Conservation (phyloP, 306 rosid species). For the Fagus sylvatica region DNA sequence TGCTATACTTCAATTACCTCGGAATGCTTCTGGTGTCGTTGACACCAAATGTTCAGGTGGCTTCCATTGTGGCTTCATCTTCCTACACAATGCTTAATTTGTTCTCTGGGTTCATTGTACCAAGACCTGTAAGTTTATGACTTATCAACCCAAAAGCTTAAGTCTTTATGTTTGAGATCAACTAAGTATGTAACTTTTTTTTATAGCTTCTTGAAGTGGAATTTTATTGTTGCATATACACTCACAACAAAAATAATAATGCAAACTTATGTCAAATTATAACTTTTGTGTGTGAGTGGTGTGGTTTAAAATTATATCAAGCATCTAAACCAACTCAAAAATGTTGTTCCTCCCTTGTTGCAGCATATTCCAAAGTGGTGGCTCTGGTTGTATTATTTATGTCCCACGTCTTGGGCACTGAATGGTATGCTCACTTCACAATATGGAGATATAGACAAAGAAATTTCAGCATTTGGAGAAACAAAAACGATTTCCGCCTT, state of each 20-base stretch:
- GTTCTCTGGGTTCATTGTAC: conserved; percentile 60
- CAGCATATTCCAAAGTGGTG: conserved; percentile 79
- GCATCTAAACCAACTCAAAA: conserved; percentile 1
- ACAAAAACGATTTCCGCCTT: conserved; percentile 40
- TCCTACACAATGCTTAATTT: conserved; percentile 49
- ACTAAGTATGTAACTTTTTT: no score
- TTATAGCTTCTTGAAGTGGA: no score
- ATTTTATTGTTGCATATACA: neutral
- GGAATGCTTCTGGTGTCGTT: conserved; percentile 69
- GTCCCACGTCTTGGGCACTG: conserved; percentile 62
- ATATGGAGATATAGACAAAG: conserved; percentile 47
- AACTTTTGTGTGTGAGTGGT: neutral
- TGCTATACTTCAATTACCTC: conserved; percentile 51
- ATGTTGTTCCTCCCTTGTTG: conserved; percentile 25
- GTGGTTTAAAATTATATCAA: neutral
- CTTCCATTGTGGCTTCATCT: conserved; percentile 50
- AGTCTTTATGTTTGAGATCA: no score
- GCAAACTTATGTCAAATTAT: no score
- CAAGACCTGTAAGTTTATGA: conserved; percentile 48
- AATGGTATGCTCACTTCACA: conserved; percentile 65
- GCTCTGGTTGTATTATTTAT: conserved; percentile 63
- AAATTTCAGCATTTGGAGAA: conserved; percentile 45
- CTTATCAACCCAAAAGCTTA: neutral
- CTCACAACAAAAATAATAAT: neutral
- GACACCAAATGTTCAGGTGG: conserved; percentile 63